Conservation (phyloP, 2,329 filamentous ascomycete species). For the Alternaria sp. region DNA sequence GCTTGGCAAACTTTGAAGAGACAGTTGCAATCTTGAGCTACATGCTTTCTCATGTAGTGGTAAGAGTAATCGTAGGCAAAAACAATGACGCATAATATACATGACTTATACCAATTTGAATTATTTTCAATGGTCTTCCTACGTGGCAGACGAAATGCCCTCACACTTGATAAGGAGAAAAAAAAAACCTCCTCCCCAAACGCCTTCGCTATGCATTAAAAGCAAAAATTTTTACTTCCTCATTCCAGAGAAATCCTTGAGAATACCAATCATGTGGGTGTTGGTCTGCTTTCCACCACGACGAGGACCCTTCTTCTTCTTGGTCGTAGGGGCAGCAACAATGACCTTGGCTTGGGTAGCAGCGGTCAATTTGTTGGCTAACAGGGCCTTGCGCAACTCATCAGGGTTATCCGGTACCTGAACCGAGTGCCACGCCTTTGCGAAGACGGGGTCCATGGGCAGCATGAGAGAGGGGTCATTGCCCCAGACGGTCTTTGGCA, state of each 20-base stretch:
- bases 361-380: conserved; percentile 81
- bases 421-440: conserved; percentile 81
- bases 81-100: neutral
- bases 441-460: conserved; percentile 82
- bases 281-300: conserved; percentile 84
- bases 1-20: neutral
- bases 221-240: conserved; percentile 39
- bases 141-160: neutral
- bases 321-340: conserved; percentile 65
- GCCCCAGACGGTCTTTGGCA: conserved; percentile 81
- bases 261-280: conserved; percentile 81
- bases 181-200: conserved; percentile 19
- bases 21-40: neutral
- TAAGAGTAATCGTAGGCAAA: neutral
- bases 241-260: conserved; percentile 74
- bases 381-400: conserved; percentile 78
- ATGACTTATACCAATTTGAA: neutral
- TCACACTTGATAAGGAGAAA: neutral
- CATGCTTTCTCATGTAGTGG: neutral
- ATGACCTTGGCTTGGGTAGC: conserved; percentile 80
- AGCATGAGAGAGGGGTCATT: conserved; percentile 83
- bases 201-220: conserved; percentile 44
- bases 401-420: conserved; percentile 75
- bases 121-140: neutral
- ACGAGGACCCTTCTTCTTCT: conserved; percentile 78